phyloP scores from a whole-genome alignment of 768 basidiomycete species.

The Agaricus blazei region DNA sequence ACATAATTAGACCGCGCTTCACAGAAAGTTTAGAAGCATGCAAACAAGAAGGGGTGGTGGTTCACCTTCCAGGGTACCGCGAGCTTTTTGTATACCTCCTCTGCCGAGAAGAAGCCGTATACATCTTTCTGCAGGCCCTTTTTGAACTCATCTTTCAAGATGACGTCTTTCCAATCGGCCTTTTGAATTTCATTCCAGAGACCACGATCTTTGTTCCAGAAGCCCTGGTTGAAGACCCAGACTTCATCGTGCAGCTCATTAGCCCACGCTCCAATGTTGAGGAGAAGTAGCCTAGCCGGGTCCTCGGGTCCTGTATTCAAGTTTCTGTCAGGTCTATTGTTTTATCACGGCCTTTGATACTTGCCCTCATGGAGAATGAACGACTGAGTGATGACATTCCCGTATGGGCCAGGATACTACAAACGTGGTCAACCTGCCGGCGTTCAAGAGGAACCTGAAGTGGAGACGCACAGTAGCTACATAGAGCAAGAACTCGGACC shows the following conservation, averaged over 20 bases:
- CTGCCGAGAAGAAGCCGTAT: constrained; percentile 74
- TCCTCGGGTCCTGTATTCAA: constrained; percentile 36
- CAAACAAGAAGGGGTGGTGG: neutral
- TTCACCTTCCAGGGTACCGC: constrained; percentile 79
- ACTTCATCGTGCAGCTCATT: constrained; percentile 62
- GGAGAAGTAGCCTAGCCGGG: constrained; percentile 43
- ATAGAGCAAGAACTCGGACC: constrained; percentile 56
- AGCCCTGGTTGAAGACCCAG: constrained; percentile 71
- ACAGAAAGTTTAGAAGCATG: neutral
- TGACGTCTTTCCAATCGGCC: constrained; percentile 71
- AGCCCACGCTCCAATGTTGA: constrained; percentile 46
- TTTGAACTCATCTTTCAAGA: constrained; percentile 70
- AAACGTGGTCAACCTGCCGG: neutral
- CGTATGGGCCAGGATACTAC: constrained; percentile 28
- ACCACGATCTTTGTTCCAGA: constrained; percentile 56
- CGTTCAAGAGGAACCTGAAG: neutral
- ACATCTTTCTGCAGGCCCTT: constrained; percentile 65
- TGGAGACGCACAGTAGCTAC: constrained; percentile 37
- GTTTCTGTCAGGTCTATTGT: neutral
- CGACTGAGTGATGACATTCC: constrained; percentile 23
- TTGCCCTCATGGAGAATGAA: constrained; percentile 60
- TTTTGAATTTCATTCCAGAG: constrained; percentile 62
- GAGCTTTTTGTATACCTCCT: constrained; percentile 66
- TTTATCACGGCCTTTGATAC: neutral
- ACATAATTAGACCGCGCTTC: constrained; percentile 77